Evolutionary conservation across 2,329 filamentous ascomycete species (phyloP), one percentile per base, ranked within the genome.

Genomic region (Lasiodiplodia citricola): DNA sequence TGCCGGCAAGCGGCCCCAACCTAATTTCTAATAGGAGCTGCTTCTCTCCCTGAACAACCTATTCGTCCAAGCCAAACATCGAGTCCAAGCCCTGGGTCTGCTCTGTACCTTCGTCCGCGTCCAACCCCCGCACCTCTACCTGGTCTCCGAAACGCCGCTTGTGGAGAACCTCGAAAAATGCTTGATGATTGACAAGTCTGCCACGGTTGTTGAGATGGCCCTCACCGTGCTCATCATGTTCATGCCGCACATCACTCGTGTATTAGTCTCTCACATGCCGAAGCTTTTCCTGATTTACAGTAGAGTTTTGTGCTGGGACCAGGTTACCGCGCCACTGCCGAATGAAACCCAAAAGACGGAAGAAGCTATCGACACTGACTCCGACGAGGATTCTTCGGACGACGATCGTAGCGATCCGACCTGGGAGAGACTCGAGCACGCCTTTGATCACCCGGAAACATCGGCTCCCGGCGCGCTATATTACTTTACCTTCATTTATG

Each of bases 401-500:
- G 82, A 83, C 8, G 70, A 72, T 21, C 70, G 74, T 8, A 70
- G 71, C 31, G 77, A 77, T 5, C 44, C 71, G 51, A 72, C 80
- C 16, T 96, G 92, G 92, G 90, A 92, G 66, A 87, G 87, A 70
- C 85, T 87, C 47, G 77, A 84, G 7, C 89, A 88, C 70, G 84
- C 88, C 6, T 83, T 88, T n/a, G 88, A 90, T 41, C 82, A 85
- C 13, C 87, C 91, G 66, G 87, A 88, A 52, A 60, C 63, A 16
- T 51, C 54, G 18, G 87, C 93, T 2, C 88, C 90, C 5, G 90
- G 92, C 70, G 84, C 95, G 1, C 80, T 90, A 66, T 88, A 90
- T 73, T 94, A 93, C 78, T 96, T 94, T 74, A 94, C 92, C 2
- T 90, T 94, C 31, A 83, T 96, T 0, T 96, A 96, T 73, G 93